phyloP scores from a whole-genome alignment of 2,329 filamentous ascomycete species.

The Fusarium torulosum region DNA sequence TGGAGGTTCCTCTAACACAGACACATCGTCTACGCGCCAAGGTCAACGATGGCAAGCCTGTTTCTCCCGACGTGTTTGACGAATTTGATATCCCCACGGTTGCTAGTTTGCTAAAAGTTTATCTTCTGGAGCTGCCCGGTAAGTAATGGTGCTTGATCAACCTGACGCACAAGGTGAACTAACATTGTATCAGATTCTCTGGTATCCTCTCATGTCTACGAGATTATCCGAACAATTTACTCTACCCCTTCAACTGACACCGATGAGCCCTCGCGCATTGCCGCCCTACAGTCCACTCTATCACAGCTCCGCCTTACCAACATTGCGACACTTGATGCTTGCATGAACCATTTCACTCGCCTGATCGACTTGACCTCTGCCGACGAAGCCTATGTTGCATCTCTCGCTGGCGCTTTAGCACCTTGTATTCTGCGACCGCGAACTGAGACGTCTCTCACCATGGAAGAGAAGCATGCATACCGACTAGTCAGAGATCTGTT shows the following conservation, averaged over 20 bases:
- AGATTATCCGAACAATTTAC: constrained; percentile 98
- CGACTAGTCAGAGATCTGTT: constrained; percentile 93
- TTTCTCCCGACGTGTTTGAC: constrained; percentile 80
- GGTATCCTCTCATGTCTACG: constrained; percentile 97
- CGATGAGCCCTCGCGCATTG: constrained; percentile 82
- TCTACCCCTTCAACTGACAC: constrained; percentile 81
- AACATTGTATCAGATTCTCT: constrained; percentile 78
- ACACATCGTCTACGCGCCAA: constrained; percentile 85
- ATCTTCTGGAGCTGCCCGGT: constrained; percentile 94
- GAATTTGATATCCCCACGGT: constrained; percentile 95
- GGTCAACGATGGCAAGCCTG: constrained; percentile 88
- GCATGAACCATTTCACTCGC: constrained; percentile 98
- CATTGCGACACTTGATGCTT: constrained; percentile 97
- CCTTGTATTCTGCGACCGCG: constrained; percentile 91
- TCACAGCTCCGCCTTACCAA: constrained; percentile 95
- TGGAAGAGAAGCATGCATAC: constrained; percentile 95
- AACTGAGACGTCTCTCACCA: constrained; percentile 87
- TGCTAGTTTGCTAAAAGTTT: constrained; percentile 91
- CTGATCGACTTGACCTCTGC: constrained; percentile 97
- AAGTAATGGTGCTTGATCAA: constrained; percentile 53
- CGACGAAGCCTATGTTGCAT: constrained; percentile 84
- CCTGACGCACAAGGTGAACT: constrained; percentile 30
- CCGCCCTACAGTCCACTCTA: constrained; percentile 94
- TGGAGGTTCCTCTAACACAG: constrained; percentile 87
- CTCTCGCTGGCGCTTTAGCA: constrained; percentile 80